Percentiles rank a stretch among this genome's conserved stretches.
Evolutionary conservation across 495 filamentous ascomycete genomes (phyloP).

Genomic region (Monascus purpureus): DNA sequence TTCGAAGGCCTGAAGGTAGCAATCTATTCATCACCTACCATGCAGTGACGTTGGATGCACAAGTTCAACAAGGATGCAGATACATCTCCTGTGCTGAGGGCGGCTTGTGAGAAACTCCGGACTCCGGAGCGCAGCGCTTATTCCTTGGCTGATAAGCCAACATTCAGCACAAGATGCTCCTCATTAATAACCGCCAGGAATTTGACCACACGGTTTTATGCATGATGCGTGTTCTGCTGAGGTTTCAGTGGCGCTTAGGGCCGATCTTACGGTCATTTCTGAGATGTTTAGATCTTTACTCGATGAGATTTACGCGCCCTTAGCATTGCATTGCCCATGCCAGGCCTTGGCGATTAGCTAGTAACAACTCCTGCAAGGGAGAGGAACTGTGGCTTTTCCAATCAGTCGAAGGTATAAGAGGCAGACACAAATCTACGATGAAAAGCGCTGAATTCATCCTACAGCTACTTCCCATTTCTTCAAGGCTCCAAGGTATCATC

Average conservation of each 20-base stretch:
- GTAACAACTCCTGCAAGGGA: background rate
- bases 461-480: background rate
- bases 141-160: too few species aligned
- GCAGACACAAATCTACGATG: background rate
- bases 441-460: background rate
- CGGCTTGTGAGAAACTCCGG: too few species aligned
- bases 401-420: constrained; percentile 2
- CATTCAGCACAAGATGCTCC: too few species aligned
- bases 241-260: too few species aligned
- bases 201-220: background rate
- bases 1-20: constrained; percentile 3
- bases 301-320: background rate
- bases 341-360: background rate
- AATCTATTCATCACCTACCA: constrained; percentile 5
- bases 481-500: background rate
- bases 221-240: too few species aligned
- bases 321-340: background rate
- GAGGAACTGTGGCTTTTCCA: constrained; percentile 1
- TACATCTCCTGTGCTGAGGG: too few species aligned
- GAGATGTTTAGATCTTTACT: background rate
- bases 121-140: too few species aligned
- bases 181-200: background rate
- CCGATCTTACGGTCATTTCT: background rate
- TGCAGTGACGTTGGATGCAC: constrained; percentile 2
- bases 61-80: too few species aligned